Evolutionary conservation across 495 filamentous ascomycete species (phyloP), one percentile per base, ranked within the genome.

Genomic region (Diplogelasinospora grovesii): DNA sequence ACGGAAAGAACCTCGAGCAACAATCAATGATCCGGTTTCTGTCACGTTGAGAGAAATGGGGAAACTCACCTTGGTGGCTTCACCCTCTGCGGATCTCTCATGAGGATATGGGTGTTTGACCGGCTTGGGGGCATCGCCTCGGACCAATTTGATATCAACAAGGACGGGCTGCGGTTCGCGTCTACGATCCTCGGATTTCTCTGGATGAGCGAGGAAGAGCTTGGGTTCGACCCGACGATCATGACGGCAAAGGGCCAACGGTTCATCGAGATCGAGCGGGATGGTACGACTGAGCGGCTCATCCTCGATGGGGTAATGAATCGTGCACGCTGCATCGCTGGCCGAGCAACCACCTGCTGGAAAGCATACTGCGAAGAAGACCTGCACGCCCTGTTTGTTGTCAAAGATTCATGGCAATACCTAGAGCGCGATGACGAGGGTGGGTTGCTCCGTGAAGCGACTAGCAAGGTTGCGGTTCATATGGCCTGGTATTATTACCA

Each of bases 361-460:
- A 68, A 60, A 52, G 70, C 60, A 22, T 39, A 73, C 49, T 51
- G 50, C 24, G 53, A 70, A 48, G 56, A 43, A 30, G 36, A 71
- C 36, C 55, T 46, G 46, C 32, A 41, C 39, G 58, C 13, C 21
- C 52, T 52, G 18, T 52, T 75, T 39, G 56, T 71, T 5, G 57
- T 73, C 33, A 74, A 73, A 54, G 70, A 74, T 45, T 72, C 61
- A 8, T 74, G 59, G 69, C 68, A 73, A 42, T 67, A 66, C 38
- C 45, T 41, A 14, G 60, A 71, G 45, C 63, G 65, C 9, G 57
- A 59, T 24, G 67, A 74, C 36, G 68, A 74, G 47, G 64, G 66
- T 44, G 38, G 53, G 22, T 42, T 71, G 37, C 37, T 73, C 9
- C 31, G 41, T 13, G 53, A 69, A 31, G 65, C 58, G 24, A 66